These are phyloP conservation scores for Hyaloscypha variabilis DNA, from an alignment of 495 filamentous ascomycete genomes.

Conservation along the genomic window DNA sequence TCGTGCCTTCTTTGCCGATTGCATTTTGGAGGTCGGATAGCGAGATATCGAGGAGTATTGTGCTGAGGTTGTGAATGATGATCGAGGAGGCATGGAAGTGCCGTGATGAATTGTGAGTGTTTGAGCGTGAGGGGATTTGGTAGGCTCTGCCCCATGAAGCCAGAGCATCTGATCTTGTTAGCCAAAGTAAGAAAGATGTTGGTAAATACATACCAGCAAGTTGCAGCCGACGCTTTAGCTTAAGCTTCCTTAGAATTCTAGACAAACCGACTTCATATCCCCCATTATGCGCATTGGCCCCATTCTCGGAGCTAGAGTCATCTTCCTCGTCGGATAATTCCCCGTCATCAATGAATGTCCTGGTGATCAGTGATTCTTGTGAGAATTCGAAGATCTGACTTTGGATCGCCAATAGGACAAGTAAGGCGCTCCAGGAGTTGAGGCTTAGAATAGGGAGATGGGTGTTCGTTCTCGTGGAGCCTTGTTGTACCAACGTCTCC, in stretches of 20 bases:
- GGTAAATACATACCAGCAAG: constrained; percentile 9
- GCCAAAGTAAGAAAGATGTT: not conserved
- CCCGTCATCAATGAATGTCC: constrained; percentile 15
- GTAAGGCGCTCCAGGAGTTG: constrained; percentile 24
- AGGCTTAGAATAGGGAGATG: constrained; percentile 14
- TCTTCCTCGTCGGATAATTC: not conserved
- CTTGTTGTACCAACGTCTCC: constrained; percentile 2
- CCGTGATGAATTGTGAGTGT: not conserved
- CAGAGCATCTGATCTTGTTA: constrained; percentile 12
- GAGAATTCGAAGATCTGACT: constrained; percentile 19
- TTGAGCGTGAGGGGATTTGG: not conserved
- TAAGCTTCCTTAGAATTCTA: constrained; percentile 7
- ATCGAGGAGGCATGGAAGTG: constrained; percentile 21
- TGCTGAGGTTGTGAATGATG: constrained; percentile 15
- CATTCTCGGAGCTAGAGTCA: too few relatives aligned
- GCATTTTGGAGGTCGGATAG: constrained; percentile 22
- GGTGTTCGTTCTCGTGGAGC: not conserved
- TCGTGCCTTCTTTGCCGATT: constrained; percentile 21
- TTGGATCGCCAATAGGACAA: constrained; percentile 15
- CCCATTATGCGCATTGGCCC: not conserved
- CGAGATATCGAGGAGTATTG: constrained; percentile 21
- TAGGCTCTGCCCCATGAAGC: constrained; percentile 11
- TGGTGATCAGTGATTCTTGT: constrained; percentile 16
- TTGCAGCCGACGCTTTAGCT: not conserved
- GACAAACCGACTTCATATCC: constrained; percentile 2